phyloP scores from a whole-genome alignment of 768 basidiomycete genomes.

The Tulasnella calospora region DNA sequence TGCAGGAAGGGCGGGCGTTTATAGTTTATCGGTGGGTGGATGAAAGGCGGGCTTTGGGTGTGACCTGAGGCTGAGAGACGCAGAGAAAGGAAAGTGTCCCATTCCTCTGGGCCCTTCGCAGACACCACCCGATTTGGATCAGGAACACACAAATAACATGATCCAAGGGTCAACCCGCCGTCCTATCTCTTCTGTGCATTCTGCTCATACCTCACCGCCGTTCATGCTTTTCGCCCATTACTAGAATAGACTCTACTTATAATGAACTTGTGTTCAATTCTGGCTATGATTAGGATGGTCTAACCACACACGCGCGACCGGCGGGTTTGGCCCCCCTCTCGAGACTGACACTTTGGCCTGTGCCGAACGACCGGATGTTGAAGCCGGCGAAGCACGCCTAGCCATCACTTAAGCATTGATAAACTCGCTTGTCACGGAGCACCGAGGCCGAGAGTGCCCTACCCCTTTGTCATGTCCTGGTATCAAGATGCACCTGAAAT shows the following conservation, averaged over 20 bases:
- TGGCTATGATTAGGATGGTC: no score
- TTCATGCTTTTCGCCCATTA: no score
- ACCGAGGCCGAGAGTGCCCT: no score
- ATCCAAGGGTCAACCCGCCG: background rate
- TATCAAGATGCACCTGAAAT: no score
- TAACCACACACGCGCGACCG: background rate
- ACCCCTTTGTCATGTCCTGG: no score
- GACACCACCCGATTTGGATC: background rate
- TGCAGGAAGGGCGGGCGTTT: background rate
- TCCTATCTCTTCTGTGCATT: background rate
- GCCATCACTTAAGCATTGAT: no score
- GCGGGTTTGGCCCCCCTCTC: background rate
- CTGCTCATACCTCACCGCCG: background rate
- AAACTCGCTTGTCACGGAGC: no score
- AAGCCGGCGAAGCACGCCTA: no score
- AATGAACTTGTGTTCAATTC: no score
- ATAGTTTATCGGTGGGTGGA: background rate
- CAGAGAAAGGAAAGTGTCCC: background rate
- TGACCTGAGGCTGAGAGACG: background rate
- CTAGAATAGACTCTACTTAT: no score
- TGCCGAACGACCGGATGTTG: no score
- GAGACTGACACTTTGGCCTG: no score
- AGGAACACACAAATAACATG: background rate
- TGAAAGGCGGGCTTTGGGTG: constrained; percentile 4
- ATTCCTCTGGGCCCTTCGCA: background rate